Percentiles rank a stretch among this genome's conserved stretches.
These are phyloP conservation scores for Aspergillus bridgeri DNA, from an alignment of 495 filamentous ascomycete genomes.

Conservation along the genomic window DNA sequence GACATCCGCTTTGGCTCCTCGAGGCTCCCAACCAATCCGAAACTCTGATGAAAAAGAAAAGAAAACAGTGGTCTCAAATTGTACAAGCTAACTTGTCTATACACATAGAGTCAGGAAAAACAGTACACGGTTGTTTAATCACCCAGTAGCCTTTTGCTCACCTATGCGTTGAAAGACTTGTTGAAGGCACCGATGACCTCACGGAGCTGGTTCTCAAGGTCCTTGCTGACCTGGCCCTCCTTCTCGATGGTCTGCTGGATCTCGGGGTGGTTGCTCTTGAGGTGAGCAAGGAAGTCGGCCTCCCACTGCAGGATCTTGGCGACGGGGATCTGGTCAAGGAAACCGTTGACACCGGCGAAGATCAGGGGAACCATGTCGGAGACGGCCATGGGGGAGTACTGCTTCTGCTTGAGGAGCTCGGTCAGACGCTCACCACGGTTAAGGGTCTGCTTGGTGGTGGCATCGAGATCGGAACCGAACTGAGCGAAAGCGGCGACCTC, in stretches of 20 bases:
- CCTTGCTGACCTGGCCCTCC: slow-evolving; percentile 95
- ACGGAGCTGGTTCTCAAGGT: slow-evolving; percentile 82
- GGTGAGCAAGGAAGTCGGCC: slow-evolving; percentile 84
- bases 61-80: slow-evolving; percentile 52
- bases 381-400: slow-evolving; percentile 98
- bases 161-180: slow-evolving; percentile 78
- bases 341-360: slow-evolving; percentile 98
- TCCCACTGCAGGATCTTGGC: slow-evolving; percentile 87
- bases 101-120: slow-evolving; percentile 50
- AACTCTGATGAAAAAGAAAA: slow-evolving; percentile 32
- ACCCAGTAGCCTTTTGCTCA: slow-evolving; percentile 42
- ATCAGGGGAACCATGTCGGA: slow-evolving; percentile 99
- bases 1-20: slow-evolving; percentile 18
- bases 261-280: slow-evolving; percentile 84
- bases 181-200: slow-evolving; percentile 77
- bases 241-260: slow-evolving; percentile 85
- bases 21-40: slow-evolving; percentile 18
- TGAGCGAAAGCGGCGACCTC: slow-evolving; percentile 99
- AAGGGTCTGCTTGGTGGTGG: slow-evolving; percentile 97
- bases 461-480: slow-evolving; percentile 99
- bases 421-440: slow-evolving; percentile 98
- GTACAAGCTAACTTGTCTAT: slow-evolving; percentile 56
- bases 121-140: slow-evolving; percentile 31
- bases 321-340: slow-evolving; percentile 83
- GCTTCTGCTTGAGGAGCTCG: slow-evolving; percentile 99